These are phyloP conservation scores for Oropetium thomaeum DNA, from an alignment of 176 grass and related monocot genomes.

Conservation along the genomic window DNA sequence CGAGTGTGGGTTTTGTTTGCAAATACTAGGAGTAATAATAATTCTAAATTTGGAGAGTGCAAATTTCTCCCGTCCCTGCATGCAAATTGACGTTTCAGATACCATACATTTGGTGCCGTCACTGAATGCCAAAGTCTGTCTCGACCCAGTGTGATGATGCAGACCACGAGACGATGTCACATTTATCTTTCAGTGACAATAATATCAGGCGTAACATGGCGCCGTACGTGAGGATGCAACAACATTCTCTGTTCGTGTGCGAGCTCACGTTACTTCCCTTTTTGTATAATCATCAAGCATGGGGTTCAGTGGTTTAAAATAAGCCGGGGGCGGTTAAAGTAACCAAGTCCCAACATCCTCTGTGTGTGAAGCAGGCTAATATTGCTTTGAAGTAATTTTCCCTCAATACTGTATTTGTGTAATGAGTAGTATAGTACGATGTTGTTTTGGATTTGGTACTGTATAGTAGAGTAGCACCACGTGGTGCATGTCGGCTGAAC, in stretches of 20 bases:
- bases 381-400: neutral
- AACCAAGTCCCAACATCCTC: constrained; percentile 36
- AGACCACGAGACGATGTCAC: neutral
- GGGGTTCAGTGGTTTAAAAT: neutral
- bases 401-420: too few relatives aligned
- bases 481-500: constrained; percentile 8
- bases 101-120: too few relatives aligned
- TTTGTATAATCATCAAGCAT: constrained; percentile 7
- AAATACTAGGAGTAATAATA: too few relatives aligned
- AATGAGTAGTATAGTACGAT: too few relatives aligned
- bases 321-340: neutral
- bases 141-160: too few relatives aligned
- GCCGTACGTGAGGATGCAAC: neutral
- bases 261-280: neutral
- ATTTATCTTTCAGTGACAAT: neutral
- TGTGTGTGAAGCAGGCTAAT: constrained; percentile 1
- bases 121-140: too few relatives aligned
- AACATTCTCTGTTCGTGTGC: constrained; percentile 28
- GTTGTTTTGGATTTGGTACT: neutral
- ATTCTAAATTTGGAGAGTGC: too few relatives aligned
- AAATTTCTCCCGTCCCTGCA: too few relatives aligned
- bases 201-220: neutral
- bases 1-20: too few relatives aligned
- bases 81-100: too few relatives aligned
- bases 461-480: neutral